phyloP scores from a whole-genome alignment of 1,284 basidiomycete genomes.

The Rhodotorula sp. region DNA sequence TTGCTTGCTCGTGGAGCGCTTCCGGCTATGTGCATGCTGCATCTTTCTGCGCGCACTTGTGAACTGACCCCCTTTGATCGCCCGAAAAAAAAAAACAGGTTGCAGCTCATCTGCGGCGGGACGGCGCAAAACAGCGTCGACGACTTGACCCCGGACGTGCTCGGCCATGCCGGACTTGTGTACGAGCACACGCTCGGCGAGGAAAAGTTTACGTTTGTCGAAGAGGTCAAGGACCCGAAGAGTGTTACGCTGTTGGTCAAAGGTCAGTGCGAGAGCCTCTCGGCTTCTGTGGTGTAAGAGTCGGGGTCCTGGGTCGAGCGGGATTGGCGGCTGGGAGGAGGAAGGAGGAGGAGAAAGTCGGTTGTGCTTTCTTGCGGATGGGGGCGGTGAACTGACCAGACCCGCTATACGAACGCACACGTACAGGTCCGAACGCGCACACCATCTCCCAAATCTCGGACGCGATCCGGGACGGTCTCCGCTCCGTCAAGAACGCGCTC shows the following conservation, averaged over 20 bases:
- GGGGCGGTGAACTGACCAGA: not conserved
- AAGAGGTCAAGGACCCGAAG: conserved; percentile 95
- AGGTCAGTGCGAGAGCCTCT: conserved; percentile 55
- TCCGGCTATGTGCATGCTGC: too few species aligned
- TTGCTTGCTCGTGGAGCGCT: too few species aligned
- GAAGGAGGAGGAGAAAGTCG: not conserved
- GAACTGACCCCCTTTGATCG: conserved; percentile 12
- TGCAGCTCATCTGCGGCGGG: conserved; percentile 93
- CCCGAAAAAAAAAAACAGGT: conserved; percentile 52
- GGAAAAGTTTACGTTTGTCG: conserved; percentile 98
- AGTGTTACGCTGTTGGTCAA: conserved; percentile 96
- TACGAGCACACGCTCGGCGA: conserved; percentile 99
- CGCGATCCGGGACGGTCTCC: conserved; percentile 91
- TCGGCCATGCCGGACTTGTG: conserved; percentile 96
- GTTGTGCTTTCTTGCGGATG: not conserved
- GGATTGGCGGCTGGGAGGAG: too few species aligned
- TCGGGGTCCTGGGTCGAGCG: too few species aligned
- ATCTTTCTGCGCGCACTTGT: not conserved
- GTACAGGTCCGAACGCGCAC: conserved; percentile 80
- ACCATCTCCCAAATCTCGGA: conserved; percentile 97
- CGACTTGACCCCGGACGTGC: conserved; percentile 83
- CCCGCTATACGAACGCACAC: not conserved
- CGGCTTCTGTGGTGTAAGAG: not conserved
- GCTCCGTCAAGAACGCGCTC: conserved; percentile 94
- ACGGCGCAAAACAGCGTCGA: conserved; percentile 97